These are phyloP conservation scores for Annulohypoxylon maeteangense DNA, from an alignment of 495 filamentous ascomycete genomes.

Conservation along the genomic window DNA sequence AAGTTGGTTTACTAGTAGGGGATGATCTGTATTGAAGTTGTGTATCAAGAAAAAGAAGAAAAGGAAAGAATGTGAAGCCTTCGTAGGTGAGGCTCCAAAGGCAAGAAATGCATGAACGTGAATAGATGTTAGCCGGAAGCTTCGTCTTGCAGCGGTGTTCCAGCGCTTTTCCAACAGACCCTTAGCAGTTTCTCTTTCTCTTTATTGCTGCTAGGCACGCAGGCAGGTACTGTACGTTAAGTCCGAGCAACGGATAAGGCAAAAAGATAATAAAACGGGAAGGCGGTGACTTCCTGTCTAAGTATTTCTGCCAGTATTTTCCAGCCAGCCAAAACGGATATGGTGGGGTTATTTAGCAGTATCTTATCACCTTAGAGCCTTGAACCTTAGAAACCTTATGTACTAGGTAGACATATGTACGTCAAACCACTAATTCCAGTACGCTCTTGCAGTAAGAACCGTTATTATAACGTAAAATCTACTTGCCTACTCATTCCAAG, in stretches of 20 bases:
- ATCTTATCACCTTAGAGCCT: not conserved
- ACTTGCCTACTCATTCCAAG: not conserved
- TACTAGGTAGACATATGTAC: not conserved
- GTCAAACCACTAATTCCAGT: not conserved
- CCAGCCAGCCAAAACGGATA: not conserved
- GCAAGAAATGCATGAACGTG: conserved; percentile 26
- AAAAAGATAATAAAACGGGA: conserved; percentile 11
- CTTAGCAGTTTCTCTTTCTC: conserved; percentile 20
- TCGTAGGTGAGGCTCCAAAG: conserved; percentile 8
- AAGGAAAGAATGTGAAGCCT: conserved; percentile 7
- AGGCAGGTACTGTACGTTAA: not conserved
- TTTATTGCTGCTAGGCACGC: conserved; percentile 4
- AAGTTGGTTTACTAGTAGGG: not conserved
- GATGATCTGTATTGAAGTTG: not conserved
- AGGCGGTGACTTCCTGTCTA: conserved; percentile 12
- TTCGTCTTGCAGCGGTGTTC: conserved; percentile 19
- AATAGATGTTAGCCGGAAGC: conserved; percentile 33
- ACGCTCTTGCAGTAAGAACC: not conserved
- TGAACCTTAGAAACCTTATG: not conserved
- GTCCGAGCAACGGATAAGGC: not conserved
- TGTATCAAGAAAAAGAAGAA: conserved; percentile 10
- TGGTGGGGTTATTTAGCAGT: not conserved
- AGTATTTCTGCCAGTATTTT: not conserved
- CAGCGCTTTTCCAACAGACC: conserved; percentile 9
- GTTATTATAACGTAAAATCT: not conserved